Percentiles rank a stretch among this genome's conserved stretches.
Evolutionary conservation across 441 rosid genomes (phyloP).

Genomic region (Macaranga tanarius): DNA sequence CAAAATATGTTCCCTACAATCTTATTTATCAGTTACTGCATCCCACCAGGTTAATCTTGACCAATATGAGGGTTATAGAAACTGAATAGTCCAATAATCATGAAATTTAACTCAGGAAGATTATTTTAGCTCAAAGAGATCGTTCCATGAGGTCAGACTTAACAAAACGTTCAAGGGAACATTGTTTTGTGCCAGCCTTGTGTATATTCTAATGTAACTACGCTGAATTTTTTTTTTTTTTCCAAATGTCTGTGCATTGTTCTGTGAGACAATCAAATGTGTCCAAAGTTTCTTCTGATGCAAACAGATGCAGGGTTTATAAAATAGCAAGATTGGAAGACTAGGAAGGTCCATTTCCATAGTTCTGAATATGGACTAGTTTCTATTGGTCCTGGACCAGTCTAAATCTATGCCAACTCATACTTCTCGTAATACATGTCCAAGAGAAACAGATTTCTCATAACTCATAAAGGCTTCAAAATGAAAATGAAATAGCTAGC

Average conservation of each 20-base stretch:
- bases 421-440: not conserved
- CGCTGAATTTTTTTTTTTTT: not conserved
- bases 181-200: not conserved
- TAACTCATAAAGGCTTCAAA: not conserved
- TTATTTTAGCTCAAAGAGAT: conserved; percentile 5
- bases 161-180: not conserved
- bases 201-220: not conserved
- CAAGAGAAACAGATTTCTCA: not conserved
- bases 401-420: not conserved
- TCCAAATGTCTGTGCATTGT: too few species aligned
- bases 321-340: not conserved
- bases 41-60: not conserved
- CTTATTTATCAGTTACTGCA: not conserved
- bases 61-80: not conserved
- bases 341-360: not conserved
- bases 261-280: not conserved
- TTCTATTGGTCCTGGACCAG: not conserved
- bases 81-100: conserved; percentile 3
- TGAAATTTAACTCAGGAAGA: not conserved
- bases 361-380: not conserved
- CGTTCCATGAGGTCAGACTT: not conserved
- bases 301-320: not conserved
- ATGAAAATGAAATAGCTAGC: not conserved
- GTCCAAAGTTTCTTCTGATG: not conserved
- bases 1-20: not conserved